A percentile compares a stretch with the other conserved stretches of the same genome.
These are phyloP conservation scores for Aspergillus costaricaensis DNA, from an alignment of 2,329 filamentous ascomycete genomes.

Conservation along the genomic window DNA sequence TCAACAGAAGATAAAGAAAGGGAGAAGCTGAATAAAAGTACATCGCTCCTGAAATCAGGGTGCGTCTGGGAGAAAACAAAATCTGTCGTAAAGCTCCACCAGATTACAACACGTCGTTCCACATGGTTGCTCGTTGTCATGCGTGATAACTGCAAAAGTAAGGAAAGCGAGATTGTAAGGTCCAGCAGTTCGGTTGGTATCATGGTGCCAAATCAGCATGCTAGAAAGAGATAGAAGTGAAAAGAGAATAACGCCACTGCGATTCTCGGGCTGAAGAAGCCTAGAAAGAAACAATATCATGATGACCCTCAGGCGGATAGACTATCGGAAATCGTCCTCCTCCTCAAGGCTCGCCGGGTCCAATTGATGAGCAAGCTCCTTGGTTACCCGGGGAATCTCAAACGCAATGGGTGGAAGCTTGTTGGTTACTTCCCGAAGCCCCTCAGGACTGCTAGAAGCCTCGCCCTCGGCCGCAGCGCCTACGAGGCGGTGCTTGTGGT, in stretches of 20 bases:
- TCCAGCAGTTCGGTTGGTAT: constrained; percentile 12
- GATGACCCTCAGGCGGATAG: not conserved
- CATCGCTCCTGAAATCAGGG: constrained; percentile 18
- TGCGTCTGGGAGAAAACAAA: constrained; percentile 8
- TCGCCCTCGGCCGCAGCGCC: constrained; percentile 64
- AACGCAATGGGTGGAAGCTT: constrained; percentile 82
- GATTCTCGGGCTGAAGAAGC: not conserved
- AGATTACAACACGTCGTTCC: constrained; percentile 27
- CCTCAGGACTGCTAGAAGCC: constrained; percentile 57
- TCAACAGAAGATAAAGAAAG: constrained; percentile 4
- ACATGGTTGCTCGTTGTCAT: constrained; percentile 31
- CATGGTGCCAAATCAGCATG: constrained; percentile 13
- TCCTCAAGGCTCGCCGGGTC: constrained; percentile 43
- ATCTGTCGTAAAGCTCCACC: constrained; percentile 22
- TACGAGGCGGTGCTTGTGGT: constrained; percentile 66
- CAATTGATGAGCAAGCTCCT: constrained; percentile 64
- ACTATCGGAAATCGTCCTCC: constrained; percentile 45
- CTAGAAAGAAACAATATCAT: constrained; percentile 6
- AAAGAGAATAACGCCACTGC: not conserved
- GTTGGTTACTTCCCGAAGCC: constrained; percentile 62
- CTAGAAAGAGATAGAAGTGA: constrained; percentile 9
- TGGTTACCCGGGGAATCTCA: constrained; percentile 78
- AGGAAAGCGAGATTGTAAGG: constrained; percentile 12
- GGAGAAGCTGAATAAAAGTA: constrained; percentile 12
- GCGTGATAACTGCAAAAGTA: constrained; percentile 24